A percentile compares a stretch with the other conserved stretches of the same genome.
These are phyloP conservation scores for Fraxinus latifolia DNA, from an alignment of 305 asterid species.

Conservation along the genomic window DNA sequence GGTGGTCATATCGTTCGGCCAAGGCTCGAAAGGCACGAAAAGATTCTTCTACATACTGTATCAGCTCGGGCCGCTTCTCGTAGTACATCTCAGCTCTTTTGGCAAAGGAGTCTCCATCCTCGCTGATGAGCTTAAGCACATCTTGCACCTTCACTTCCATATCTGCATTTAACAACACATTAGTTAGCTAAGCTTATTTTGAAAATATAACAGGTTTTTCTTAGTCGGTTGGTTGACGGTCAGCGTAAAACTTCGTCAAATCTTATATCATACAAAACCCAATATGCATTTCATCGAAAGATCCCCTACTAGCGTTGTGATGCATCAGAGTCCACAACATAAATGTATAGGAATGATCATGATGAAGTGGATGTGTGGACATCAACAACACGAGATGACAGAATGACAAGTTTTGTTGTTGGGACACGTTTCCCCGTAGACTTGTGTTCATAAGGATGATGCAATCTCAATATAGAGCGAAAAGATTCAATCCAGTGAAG, in stretches of 20 bases:
- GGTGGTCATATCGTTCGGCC: conserved; percentile 64
- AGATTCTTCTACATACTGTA: conserved; percentile 53
- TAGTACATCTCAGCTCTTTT: conserved; percentile 79
- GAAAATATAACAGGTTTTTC: neutral
- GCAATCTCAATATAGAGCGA: neutral
- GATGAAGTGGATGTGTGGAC: neutral
- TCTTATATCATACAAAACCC: neutral
- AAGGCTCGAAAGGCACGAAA: conserved; percentile 53
- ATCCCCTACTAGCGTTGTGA: neutral
- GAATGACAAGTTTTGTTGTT: neutral
- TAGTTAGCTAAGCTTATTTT: neutral
- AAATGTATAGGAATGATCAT: neutral
- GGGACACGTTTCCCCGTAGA: neutral
- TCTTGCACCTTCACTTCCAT: conserved; percentile 65
- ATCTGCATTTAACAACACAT: conserved; percentile 32
- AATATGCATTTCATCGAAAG: neutral
- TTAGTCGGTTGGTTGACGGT: neutral
- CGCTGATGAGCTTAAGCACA: conserved; percentile 58
- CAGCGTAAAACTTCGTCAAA: neutral
- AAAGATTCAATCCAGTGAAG: neutral
- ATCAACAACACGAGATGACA: neutral
- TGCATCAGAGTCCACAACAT: neutral
- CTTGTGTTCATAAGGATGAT: neutral
- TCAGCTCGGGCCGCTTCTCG: conserved; percentile 69
- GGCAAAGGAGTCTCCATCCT: conserved; percentile 72